phyloP scores from a whole-genome alignment of 2,329 filamentous ascomycete genomes.

The Intubia oerlemansii region DNA sequence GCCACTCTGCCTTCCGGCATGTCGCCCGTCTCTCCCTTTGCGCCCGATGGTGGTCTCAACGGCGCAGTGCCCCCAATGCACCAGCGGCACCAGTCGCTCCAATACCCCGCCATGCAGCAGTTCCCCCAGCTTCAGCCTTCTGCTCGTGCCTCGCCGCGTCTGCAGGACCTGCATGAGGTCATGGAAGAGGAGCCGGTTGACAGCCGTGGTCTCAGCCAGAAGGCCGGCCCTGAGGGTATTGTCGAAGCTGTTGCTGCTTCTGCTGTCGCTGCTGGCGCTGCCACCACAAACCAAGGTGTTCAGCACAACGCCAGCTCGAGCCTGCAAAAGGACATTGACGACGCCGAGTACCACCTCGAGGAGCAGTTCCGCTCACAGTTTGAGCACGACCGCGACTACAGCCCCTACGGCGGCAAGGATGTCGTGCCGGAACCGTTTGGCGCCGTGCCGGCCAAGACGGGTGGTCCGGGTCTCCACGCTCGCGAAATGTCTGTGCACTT shows the following conservation, averaged over 20 bases:
- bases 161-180: constrained; percentile 55
- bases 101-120: constrained; percentile 32
- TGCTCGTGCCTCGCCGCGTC: constrained; percentile 32
- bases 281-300: too few species aligned
- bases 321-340: constrained; percentile 66
- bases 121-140: constrained; percentile 35
- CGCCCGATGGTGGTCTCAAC: constrained; percentile 25
- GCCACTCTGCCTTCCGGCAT: constrained; percentile 31
- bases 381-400: constrained; percentile 53
- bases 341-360: constrained; percentile 69
- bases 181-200: constrained; percentile 10
- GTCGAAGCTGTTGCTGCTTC: too few species aligned
- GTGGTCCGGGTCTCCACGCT: too few species aligned
- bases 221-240: too few species aligned
- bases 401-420: constrained; percentile 31
- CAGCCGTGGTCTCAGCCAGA: too few species aligned
- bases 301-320: constrained; percentile 54
- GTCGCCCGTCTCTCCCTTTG: constrained; percentile 44
- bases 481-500: constrained; percentile 27
- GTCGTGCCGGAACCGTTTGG: too few species aligned
- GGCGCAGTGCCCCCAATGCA: constrained; percentile 23
- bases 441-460: too few species aligned
- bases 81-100: constrained; percentile 36
- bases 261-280: too few species aligned
- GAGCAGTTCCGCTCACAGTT: constrained; percentile 60